phyloP scores from a whole-genome alignment of 345 rosid genomes.

The Trapa incisa region DNA sequence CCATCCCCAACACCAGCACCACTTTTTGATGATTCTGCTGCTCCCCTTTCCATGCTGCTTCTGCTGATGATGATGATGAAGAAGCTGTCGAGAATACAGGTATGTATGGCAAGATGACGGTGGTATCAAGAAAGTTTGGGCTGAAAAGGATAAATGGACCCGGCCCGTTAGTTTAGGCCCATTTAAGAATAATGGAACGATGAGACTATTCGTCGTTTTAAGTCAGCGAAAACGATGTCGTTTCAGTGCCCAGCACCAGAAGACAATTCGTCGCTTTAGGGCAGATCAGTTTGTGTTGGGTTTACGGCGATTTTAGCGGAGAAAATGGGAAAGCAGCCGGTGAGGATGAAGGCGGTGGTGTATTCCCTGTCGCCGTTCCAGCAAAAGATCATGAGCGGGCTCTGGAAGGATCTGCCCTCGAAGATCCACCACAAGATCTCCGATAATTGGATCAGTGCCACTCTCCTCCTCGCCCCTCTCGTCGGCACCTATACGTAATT shows the following conservation, averaged over 20 bases:
- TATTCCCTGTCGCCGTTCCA: conserved; percentile 77
- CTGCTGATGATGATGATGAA: no score
- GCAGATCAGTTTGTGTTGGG: not conserved
- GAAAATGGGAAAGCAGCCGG: conserved; percentile 64
- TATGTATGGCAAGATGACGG: no score
- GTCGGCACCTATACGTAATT: conserved; percentile 50
- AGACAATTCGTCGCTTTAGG: no score
- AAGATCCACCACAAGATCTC: conserved; percentile 78
- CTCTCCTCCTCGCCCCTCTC: conserved; percentile 54
- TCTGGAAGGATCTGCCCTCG: conserved; percentile 56
- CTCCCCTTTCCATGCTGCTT: no score
- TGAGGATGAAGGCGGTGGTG: conserved; percentile 74
- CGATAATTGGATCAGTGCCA: conserved; percentile 75
- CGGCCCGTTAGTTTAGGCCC: not conserved
- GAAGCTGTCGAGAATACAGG: no score
- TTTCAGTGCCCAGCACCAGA: no score
- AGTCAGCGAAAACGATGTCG: not conserved
- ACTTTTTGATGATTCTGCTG: no score
- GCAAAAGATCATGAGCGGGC: conserved; percentile 63
- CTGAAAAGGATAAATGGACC: not conserved
- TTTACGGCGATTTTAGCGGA: not conserved
- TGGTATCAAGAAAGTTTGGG: no score
- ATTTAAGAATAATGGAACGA: not conserved
- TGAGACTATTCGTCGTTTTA: not conserved
- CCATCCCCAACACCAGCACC: no score